Percentiles rank a stretch among this genome's conserved stretches.
Conservation (phyloP, 2,329 filamentous ascomycete species). For the Chaetomiaceae sp. region DNA sequence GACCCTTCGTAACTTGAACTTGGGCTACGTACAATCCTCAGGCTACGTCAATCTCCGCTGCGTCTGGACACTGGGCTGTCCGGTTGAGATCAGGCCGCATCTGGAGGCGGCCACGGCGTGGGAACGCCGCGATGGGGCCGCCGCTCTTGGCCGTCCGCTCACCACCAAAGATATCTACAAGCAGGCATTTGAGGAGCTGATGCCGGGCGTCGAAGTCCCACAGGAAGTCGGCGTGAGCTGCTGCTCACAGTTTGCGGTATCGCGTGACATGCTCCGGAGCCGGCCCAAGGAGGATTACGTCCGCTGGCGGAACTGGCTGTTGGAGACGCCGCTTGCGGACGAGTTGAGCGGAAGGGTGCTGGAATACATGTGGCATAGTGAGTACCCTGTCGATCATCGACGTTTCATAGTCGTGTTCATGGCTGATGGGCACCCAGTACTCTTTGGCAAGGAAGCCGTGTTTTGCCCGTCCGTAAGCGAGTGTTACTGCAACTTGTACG, state of each 20-base stretch:
- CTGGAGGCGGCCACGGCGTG: slow-evolving; percentile 24
- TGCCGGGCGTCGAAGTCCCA: slow-evolving; percentile 42
- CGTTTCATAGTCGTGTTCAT: background rate
- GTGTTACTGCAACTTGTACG: slow-evolving; percentile 66
- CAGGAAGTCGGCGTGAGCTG: slow-evolving; percentile 52
- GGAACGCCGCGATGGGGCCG: background rate
- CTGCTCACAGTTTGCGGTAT: slow-evolving; percentile 63
- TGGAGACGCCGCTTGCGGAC: slow-evolving; percentile 52
- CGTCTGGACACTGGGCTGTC: slow-evolving; percentile 54
- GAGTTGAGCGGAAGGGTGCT: slow-evolving; percentile 55
- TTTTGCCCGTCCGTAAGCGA: slow-evolving; percentile 57
- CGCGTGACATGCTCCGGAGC: slow-evolving; percentile 45
- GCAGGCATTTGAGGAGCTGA: slow-evolving; percentile 39
- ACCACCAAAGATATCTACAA: slow-evolving; percentile 42
- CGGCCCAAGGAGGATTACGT: slow-evolving; percentile 51
- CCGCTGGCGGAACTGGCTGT: slow-evolving; percentile 55
- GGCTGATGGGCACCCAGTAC: slow-evolving; percentile 39
- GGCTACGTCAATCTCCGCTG: slow-evolving; percentile 61
- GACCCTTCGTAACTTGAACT: slow-evolving; percentile 44
- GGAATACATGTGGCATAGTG: slow-evolving; percentile 63
- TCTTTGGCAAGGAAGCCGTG: slow-evolving; percentile 53
- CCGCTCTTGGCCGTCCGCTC: slow-evolving; percentile 15
- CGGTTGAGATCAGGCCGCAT: slow-evolving; percentile 42
- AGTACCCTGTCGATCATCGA: slow-evolving; percentile 21
- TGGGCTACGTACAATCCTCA: slow-evolving; percentile 46